Conservation (phyloP, 2,329 filamentous ascomycete genomes). For the Fusarium annulatum region DNA sequence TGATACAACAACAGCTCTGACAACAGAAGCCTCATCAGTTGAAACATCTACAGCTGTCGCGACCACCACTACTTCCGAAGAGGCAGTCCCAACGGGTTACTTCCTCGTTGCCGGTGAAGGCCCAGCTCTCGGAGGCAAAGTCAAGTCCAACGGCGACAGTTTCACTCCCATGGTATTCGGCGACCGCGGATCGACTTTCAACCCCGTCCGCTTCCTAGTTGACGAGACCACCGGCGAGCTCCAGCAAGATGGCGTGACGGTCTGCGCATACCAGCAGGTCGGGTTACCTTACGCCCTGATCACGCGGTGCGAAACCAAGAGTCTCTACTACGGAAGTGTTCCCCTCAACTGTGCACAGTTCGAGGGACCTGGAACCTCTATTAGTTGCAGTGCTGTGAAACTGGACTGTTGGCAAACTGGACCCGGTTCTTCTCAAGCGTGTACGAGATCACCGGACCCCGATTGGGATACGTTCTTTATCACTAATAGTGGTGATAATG, state of each 20-base stretch:
- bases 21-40: no score
- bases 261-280: not conserved
- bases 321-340: not conserved
- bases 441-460: not conserved
- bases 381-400: not conserved
- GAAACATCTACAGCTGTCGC: not conserved
- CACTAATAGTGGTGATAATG: accelerated
- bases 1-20: not conserved
- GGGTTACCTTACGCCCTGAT: not conserved
- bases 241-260: not conserved
- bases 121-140: not conserved
- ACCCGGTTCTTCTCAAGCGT: not conserved
- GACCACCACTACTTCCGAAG: not conserved
- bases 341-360: not conserved
- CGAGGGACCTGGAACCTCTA: not conserved
- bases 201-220: not conserved
- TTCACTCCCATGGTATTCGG: not conserved
- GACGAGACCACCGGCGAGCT: not conserved
- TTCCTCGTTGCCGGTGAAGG: not conserved
- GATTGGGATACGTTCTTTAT: not conserved
- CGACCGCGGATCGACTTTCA: not conserved
- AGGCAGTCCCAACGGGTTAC: not conserved
- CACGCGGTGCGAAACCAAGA: not conserved
- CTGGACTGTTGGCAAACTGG: not conserved
- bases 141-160: not conserved